Evolutionary conservation across 805 yeast genomes (phyloP).

Genomic region (Saccharomycopsis selenospora): DNA sequence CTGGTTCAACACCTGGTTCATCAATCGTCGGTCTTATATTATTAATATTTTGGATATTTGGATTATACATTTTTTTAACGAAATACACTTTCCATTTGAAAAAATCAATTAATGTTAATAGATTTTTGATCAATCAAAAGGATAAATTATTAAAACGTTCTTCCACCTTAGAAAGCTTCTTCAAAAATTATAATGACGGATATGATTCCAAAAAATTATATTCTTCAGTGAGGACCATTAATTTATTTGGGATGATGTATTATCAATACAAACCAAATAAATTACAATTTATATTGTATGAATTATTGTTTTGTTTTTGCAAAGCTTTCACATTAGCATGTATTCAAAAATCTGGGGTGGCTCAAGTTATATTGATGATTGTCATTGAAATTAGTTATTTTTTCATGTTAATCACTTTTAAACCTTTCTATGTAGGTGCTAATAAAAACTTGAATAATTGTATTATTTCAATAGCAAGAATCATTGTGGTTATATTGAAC

Average conservation of each 20-base stretch:
- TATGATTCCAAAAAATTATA: conserved; percentile 30
- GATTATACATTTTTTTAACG: conserved; percentile 31
- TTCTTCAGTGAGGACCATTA: conserved; percentile 39
- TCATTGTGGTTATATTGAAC: conserved; percentile 35
- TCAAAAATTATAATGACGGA: conserved; percentile 15
- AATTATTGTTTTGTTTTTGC: conserved; percentile 29
- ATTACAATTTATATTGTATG: conserved; percentile 34
- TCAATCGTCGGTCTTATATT: conserved; percentile 29
- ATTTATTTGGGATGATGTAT: conserved; percentile 42
- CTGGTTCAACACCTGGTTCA: background rate
- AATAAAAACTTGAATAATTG: conserved; percentile 28
- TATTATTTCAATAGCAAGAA: conserved; percentile 33
- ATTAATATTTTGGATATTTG: conserved; percentile 30
- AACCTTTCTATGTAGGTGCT: conserved; percentile 30
- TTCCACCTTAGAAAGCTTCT: conserved; percentile 15
- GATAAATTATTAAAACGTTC: conserved; percentile 17
- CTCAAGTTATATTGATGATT: conserved; percentile 37
- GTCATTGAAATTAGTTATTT: conserved; percentile 31
- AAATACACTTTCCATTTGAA: conserved; percentile 26
- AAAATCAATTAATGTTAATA: background rate
- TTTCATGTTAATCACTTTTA: conserved; percentile 23
- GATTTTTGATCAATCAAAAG: conserved; percentile 5
- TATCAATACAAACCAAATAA: conserved; percentile 37
- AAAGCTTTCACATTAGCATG: conserved; percentile 39
- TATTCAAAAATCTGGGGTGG: conserved; percentile 37